phyloP scores from a whole-genome alignment of 106 monocot species.

The Dendrobium huoshanense region DNA sequence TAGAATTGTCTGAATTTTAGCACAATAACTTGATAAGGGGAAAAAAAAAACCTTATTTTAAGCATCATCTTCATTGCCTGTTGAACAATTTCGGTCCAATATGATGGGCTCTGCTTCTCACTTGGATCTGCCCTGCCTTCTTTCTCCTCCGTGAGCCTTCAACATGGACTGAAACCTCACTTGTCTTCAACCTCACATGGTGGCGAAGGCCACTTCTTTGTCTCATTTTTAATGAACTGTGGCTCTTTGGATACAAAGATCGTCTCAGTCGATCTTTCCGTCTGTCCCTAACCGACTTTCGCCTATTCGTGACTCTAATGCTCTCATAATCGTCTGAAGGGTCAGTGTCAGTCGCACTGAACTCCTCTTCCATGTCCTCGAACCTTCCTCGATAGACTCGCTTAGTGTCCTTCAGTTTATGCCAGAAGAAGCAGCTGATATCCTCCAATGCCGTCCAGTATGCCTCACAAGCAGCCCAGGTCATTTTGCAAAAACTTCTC shows the following conservation, averaged over 20 bases:
- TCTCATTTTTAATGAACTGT: slow-evolving; percentile 21
- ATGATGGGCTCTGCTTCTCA: neutral
- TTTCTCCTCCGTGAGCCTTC: slow-evolving; percentile 18
- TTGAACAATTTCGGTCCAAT: neutral
- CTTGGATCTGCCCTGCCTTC: slow-evolving; percentile 4
- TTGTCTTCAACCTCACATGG: slow-evolving; percentile 48
- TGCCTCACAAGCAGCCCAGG: slow-evolving; percentile 53
- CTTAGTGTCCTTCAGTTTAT: slow-evolving; percentile 63
- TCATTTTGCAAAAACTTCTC: slow-evolving; percentile 64
- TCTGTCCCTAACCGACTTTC: slow-evolving; percentile 32
- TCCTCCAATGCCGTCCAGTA: slow-evolving; percentile 65
- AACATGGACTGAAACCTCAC: slow-evolving; percentile 64
- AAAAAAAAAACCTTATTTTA: neutral
- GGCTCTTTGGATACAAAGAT: slow-evolving; percentile 35
- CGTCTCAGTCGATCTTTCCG: slow-evolving; percentile 43
- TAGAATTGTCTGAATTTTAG: too few relatives aligned
- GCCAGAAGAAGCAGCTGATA: slow-evolving; percentile 61
- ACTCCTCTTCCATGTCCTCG: slow-evolving; percentile 59
- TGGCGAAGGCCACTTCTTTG: neutral
- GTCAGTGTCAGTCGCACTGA: slow-evolving; percentile 19
- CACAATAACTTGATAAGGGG: too few relatives aligned
- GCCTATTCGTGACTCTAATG: slow-evolving; percentile 13
- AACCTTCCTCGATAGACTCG: slow-evolving; percentile 37
- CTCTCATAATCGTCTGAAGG: slow-evolving; percentile 9
- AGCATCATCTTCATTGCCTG: neutral